Base-by-base conservation (phyloP, 2,329 filamentous ascomycete genomes). In the Paracamarosporium sp. region DNA sequence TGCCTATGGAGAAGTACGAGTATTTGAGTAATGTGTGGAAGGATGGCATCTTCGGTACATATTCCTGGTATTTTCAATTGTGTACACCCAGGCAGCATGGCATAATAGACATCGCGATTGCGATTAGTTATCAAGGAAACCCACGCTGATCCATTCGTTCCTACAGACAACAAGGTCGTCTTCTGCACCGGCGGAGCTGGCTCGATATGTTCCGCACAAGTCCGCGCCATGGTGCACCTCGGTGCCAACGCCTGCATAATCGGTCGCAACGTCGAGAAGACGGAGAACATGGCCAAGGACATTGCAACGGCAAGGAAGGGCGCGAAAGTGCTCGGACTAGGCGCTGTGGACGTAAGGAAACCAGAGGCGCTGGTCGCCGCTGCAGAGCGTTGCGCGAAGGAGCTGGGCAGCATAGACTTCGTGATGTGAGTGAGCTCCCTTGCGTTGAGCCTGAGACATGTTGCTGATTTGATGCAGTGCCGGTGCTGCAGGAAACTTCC, bases 181-280 rank as follows among this genome's bases (percentile, higher is more conserved):
- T 97, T 98, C 79, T 96, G 96, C 71, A 99, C 95, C 3, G 95
- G 95, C 57, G 95, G 95, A 51, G 93, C 93, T 5, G 94, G 95
- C 54, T 90, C 90, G 25, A 98, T 99, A 72, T 97, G 95, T 81
- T 95, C 90, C 68, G 93, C 91, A 54, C 95, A 98, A 81, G 95
- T 96, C 30, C 87, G 93, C 63, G 95, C 95, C 4, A 82, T 99
- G 58, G 93, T 99, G 24, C 86, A 93, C 61, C 87, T 99, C 7
- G 95, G 95, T 52, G 94, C 93, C 43, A 90, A 98, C 69, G 95
- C 95, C 48, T 96, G 91, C 78, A 98, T 99, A 71, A 86, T 98
- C 55, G 95, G 95, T 38, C 90, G 95, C 66, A 97, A 92, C 75
- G 86, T 89, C 43, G 88, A 92, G 67, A 97, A 97, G 83, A 98